These are phyloP conservation scores for Claviceps humidiphila DNA, from an alignment of 2,329 filamentous ascomycete genomes.

Conservation along the genomic window DNA sequence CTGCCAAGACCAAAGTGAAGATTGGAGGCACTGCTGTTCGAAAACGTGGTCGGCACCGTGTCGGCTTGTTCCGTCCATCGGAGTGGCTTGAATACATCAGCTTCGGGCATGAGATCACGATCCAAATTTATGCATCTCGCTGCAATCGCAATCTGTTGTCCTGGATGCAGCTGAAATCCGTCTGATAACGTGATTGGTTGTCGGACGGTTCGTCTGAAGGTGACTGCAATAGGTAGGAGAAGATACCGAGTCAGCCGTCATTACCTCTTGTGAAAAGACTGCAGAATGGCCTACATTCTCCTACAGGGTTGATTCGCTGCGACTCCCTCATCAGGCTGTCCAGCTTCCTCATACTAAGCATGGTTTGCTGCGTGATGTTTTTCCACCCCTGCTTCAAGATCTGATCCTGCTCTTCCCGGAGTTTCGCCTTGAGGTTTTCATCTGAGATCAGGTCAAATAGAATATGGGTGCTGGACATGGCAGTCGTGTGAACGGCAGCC, in stretches of 20 bases:
- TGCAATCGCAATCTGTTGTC: constrained; percentile 7
- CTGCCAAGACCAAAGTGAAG: constrained; percentile 9
- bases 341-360: constrained; percentile 11
- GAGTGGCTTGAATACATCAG: constrained; percentile 3
- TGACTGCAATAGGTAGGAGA: constrained; percentile 3
- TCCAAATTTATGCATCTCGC: constrained; percentile 7
- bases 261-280: not conserved
- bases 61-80: constrained; percentile 5
- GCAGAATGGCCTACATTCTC: constrained; percentile 4
- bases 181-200: constrained; percentile 7
- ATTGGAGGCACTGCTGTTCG: constrained; percentile 8
- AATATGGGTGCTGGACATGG: constrained; percentile 9
- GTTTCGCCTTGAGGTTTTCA: not conserved
- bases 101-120: constrained; percentile 1
- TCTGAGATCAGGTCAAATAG: constrained; percentile 8
- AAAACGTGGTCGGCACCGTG: constrained; percentile 2
- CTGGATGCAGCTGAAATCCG: constrained; percentile 5
- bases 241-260: not conserved
- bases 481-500: constrained; percentile 10
- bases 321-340: constrained; percentile 12
- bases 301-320: constrained; percentile 10
- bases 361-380: constrained; percentile 7
- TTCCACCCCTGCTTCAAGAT: constrained; percentile 4
- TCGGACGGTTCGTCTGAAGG: constrained; percentile 8
- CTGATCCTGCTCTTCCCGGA: constrained; percentile 5